Evolutionary conservation across 2,329 filamentous ascomycete genomes (phyloP).

Genomic region (Beauveria brongniartii): DNA sequence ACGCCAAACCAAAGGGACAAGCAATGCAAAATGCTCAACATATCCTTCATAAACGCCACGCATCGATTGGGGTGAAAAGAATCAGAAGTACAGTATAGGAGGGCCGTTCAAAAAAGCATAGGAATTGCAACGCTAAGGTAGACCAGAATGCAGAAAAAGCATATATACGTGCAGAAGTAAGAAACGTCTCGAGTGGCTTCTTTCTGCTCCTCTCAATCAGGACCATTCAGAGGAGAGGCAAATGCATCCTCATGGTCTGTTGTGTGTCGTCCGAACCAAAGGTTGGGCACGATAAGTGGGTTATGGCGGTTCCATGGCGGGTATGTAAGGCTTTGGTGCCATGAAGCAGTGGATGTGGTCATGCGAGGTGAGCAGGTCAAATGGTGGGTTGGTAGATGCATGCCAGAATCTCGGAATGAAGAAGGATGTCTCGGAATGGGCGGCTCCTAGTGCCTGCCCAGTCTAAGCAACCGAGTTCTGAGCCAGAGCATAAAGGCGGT

Average conservation of each 20-base stretch:
- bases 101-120: not conserved
- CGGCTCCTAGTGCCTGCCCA: constrained; percentile 29
- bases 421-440: constrained; percentile 1
- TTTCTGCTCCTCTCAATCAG: not conserved
- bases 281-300: not conserved
- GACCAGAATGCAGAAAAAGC: constrained; percentile 1
- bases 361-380: not conserved
- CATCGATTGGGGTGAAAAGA: not conserved
- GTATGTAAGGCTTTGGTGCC: not conserved
- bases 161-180: not conserved
- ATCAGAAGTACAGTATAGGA: not conserved
- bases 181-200: not conserved
- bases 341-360: not conserved
- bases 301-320: not conserved
- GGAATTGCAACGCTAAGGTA: constrained; percentile 9
- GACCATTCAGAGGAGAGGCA: not conserved
- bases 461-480: constrained; percentile 41
- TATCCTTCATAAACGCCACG: constrained; percentile 7
- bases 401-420: not conserved
- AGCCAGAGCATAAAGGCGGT: constrained; percentile 57
- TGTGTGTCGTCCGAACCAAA: not conserved
- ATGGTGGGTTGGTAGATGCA: not conserved
- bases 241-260: not conserved
- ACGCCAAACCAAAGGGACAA: not conserved
- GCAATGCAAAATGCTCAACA: not conserved